A percentile compares a stretch with the other conserved stretches of the same genome.
These are phyloP conservation scores for Pseudocohnilembus persalinus DNA, from an alignment of 169 alveolate species.

Conservation along the genomic window DNA sequence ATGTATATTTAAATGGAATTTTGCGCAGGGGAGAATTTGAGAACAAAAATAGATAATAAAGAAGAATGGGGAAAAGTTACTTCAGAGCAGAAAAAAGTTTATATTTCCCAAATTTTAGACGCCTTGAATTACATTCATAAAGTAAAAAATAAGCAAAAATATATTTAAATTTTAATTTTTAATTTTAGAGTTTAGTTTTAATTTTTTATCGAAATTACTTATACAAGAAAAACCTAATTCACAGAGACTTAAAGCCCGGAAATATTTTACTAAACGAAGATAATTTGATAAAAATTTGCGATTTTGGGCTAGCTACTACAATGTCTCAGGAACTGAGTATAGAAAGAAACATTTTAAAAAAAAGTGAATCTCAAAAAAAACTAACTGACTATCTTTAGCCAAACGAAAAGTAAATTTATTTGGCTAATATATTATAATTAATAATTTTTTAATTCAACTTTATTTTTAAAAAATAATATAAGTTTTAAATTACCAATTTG, in stretches of 20 bases:
- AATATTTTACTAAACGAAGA: constrained; percentile 56
- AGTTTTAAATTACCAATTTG: no score
- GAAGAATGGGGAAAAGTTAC: constrained; percentile 46
- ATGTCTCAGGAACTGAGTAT: constrained; percentile 23
- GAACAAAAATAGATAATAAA: constrained; percentile 57
- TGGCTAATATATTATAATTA: no score
- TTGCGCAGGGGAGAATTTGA: constrained; percentile 77
- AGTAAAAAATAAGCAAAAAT: no score
- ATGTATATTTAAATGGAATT: constrained; percentile 82
- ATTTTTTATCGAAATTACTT: no score
- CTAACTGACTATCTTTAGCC: no score
- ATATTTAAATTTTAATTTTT: no score
- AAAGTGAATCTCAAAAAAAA: background rate
- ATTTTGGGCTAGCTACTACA: constrained; percentile 63
- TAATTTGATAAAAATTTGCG: constrained; percentile 61
- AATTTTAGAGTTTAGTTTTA: no score
- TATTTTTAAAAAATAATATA: no score
- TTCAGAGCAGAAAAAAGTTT: constrained; percentile 31
- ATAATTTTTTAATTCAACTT: no score
- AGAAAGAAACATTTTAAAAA: constrained; percentile 3
- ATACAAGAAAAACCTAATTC: constrained; percentile 56
- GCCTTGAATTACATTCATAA: constrained; percentile 62
- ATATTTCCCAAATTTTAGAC: constrained; percentile 54
- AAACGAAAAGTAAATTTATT: no score
- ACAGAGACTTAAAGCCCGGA: constrained; percentile 67